Evolutionary conservation across 192 early-diverging fungal genomes (phyloP), one percentile per base, ranked within the genome.

Genomic region (Coemansia guatemalensis): DNA sequence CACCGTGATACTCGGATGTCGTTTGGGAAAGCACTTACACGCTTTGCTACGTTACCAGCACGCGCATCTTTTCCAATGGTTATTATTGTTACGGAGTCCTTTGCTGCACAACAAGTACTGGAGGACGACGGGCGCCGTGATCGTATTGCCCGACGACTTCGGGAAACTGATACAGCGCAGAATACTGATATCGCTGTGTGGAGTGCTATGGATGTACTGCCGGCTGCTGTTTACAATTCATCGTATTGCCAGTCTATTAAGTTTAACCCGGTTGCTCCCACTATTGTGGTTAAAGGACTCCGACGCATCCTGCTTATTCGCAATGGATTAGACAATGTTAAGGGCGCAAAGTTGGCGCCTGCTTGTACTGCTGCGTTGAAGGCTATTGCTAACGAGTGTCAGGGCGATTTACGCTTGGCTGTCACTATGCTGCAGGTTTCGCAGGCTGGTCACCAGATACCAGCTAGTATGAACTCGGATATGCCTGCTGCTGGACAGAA

Each of bases 221-320:
- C 74, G 2, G 21, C 61, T 20, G 62, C 68, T 0, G 64, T 76
- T 18, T 58, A 65, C 54, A 49, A 66, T 24, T 73, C 69, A 24
- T 23, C 56, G 9, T 70, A 48, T 47, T 71, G 75, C 33, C 80
- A 75, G 50, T 53, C 62, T 25, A 71, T 66, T 30, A 79, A 77
- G 33, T 89, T 89, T 55, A 85, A 85, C 14, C 84, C 87, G 0
- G 82, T 88, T 27, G 88, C 88, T n/a, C 75, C 76, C 8, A 88
- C 87, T 5, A 78, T 88, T 39, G 76, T 87, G 47, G 76, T 73
- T 22, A 87, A 87, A 71, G 87, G 82, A 0, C 75, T 89, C 20
- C 73, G 68, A 47, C 74, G 71, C 9, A 65, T 88, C 8, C 61
- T 85, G 17, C 66, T 60, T 47, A 44, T 69, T 6, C 68, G 58